Base-by-base conservation (phyloP, 1,284 basidiomycete species). In the Taiwanofungus camphoratus region DNA sequence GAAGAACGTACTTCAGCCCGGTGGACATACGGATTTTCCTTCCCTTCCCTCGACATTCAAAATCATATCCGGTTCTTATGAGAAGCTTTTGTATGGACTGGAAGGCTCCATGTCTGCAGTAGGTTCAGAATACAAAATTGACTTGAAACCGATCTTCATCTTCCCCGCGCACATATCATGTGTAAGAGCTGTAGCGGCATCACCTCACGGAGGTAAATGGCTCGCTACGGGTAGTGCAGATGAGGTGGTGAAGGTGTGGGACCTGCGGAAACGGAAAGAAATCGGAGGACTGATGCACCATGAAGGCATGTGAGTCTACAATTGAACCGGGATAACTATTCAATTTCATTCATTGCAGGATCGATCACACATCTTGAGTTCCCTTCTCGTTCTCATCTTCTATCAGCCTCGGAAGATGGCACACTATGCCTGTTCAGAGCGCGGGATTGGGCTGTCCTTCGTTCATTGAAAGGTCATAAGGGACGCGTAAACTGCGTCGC, bases 241-340 rank as follows among this genome's bases (percentile, higher is more conserved):
- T 62, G 95, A 98, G 67, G 88, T 93, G 43, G 73, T 98, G 59
- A 97, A 97, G 63, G 85, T 98, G n/a, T 98, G 95, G 95, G 93
- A 98, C 68, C 63, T 98, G 50, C 74, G 85, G 42, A 74, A 92
- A 59, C 69, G 83, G 57, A 94, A 94, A 62, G 95, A 98, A 64
- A 79, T 99, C 33, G 95, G 95, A 24, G 88, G 87, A 26, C 68
- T 99, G 42, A 87, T 89, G 71, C 92, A 96, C 48, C 93, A 96
- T 62, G 77, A 91, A 71, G 93, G 92, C 92, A 52, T 42, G 73
- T 69, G 19, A 15, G 22, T 7, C 35, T n/a, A 12, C 32, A 30
- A 16, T 8, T 26, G 16, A 5, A 37, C 41, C 15, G 20, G 11
- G 40, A 72, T 20, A 15, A 20, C 35, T n/a, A 21, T n/a, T 9